Base-by-base conservation (phyloP, 805 yeast genomes). In the Saturnispora ahearnii region DNA sequence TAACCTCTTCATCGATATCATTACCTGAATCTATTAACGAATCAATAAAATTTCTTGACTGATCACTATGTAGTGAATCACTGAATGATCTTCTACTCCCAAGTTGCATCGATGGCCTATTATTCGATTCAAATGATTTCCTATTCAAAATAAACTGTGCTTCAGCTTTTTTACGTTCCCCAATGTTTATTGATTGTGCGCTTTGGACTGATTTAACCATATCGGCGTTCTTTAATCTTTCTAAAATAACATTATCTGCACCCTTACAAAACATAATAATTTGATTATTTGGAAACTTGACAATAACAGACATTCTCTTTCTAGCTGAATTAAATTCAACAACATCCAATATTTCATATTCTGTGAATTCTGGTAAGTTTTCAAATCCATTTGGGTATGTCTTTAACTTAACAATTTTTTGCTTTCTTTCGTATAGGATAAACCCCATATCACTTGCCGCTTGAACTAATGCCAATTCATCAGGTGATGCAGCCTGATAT, bases 371-470 rank as follows among this genome's bases (percentile, higher is more conserved):
- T 1, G 95, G 84, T 1, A 73, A 78, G 3, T 63, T 59, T 5
- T 81, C 85, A 62, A 87, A 80, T 0, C 98, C 97, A 48, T 81
- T 59, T 0, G 98, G 97, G 62, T 84, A 93, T 0, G 88, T 78
- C 57, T 90, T 82, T 22, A 93, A 67, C 0, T 82, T 76, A 43
- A 93, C 63, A 1, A 68, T 64, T 51, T 76, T 77, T 43, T 78
- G 79, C 52, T 78, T 78, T 49, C 85, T 78, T 51, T 87, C 88
- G 50, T 71, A 74, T 7, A 90, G 85, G n/a, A 90, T 81, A 63
- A 73, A 93, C 0, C 99, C 99, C 73, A 93, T 73, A 61, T 93
- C 99, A 57, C 96, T 75, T 0, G 99, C 99, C 1, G 98, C 99
- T 43, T 84, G 79, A 3, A 93, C 91, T 30, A 93, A 69, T 0